Conservation (phyloP, 495 filamentous ascomycete genomes). For the Neurospora tetraspora region DNA sequence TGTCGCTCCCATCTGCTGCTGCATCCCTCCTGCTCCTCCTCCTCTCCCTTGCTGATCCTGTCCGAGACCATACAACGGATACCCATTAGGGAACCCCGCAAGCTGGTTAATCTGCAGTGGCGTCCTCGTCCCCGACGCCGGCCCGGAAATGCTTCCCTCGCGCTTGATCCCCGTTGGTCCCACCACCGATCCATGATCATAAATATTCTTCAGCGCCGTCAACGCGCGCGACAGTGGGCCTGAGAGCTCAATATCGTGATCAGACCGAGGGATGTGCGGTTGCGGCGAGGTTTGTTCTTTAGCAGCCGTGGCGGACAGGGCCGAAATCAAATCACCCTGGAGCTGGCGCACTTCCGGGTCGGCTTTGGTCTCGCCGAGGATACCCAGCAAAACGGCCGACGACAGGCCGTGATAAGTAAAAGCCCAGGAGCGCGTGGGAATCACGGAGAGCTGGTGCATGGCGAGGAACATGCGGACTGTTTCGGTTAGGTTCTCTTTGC, state of each 20-base stretch:
- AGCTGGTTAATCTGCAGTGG: conserved; percentile 20
- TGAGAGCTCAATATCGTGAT: conserved; percentile 45
- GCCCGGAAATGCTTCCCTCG: conserved; percentile 23
- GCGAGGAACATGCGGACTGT: conserved; percentile 60
- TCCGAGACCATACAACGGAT: background rate
- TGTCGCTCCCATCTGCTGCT: conserved; percentile 10
- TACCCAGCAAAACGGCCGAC: conserved; percentile 54
- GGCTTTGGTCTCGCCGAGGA: conserved; percentile 49
- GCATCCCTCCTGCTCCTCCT: background rate
- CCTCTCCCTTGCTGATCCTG: conserved; percentile 4
- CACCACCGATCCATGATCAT: conserved; percentile 42
- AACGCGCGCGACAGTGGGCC: conserved; percentile 43
- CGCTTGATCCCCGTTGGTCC: conserved; percentile 26
- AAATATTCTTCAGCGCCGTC: conserved; percentile 46
- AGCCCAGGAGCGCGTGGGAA: conserved; percentile 56
- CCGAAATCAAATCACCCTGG: conserved; percentile 46
- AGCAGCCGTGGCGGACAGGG: conserved; percentile 43
- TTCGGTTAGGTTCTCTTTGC: conserved; percentile 52
- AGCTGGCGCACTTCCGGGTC: conserved; percentile 46
- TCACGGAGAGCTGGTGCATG: conserved; percentile 55
- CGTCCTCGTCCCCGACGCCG: conserved; percentile 30
- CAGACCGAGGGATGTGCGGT: conserved; percentile 34
- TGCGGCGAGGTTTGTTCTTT: conserved; percentile 40
- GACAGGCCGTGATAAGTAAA: conserved; percentile 56
- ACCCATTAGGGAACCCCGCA: conserved; percentile 1